A percentile compares a stretch with the other conserved stretches of the same genome.
Conservation (phyloP, 495 filamentous ascomycete species). For the Penicillium cinerascens region DNA sequence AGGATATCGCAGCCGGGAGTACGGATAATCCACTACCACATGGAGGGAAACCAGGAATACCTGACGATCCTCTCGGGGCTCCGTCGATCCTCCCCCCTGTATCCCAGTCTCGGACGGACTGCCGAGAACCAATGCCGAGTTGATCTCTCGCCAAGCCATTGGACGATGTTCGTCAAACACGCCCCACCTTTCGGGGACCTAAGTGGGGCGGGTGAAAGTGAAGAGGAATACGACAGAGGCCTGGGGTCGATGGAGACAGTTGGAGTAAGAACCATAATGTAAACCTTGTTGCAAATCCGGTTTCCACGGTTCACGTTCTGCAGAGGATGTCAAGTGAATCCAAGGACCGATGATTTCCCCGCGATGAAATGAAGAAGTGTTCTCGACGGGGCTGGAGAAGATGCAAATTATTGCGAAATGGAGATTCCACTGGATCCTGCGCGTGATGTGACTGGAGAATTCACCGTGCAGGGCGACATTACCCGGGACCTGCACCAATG, state of each 20-base stretch:
- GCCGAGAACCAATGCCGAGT: neutral
- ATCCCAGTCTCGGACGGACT: neutral
- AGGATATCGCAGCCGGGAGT: neutral
- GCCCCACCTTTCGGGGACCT: too few species aligned
- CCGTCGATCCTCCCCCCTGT: slow-evolving; percentile 7
- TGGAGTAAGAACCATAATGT: slow-evolving; percentile 4
- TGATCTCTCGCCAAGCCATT: neutral
- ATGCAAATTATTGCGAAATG: too few species aligned
- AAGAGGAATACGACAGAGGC: slow-evolving; percentile 4
- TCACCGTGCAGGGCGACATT: neutral
- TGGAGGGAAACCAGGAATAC: slow-evolving; percentile 6
- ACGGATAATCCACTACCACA: neutral
- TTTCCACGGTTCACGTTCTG: slow-evolving; percentile 7
- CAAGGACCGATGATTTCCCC: neutral
- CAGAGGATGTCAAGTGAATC: neutral
- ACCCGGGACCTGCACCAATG: too few species aligned
- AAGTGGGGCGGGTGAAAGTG: too few species aligned
- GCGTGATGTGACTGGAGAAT: slow-evolving; percentile 1
- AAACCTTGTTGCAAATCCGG: neutral
- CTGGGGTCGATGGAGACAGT: slow-evolving; percentile 1
- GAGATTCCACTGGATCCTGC: neutral
- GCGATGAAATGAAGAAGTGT: neutral
- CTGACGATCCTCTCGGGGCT: slow-evolving; percentile 11
- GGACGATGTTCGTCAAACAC: neutral
- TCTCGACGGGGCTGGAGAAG: neutral